A percentile compares a stretch with the other conserved stretches of the same genome.
phyloP scores from a whole-genome alignment of 805 yeast species.

The Aciculoconidium aculeatum region DNA sequence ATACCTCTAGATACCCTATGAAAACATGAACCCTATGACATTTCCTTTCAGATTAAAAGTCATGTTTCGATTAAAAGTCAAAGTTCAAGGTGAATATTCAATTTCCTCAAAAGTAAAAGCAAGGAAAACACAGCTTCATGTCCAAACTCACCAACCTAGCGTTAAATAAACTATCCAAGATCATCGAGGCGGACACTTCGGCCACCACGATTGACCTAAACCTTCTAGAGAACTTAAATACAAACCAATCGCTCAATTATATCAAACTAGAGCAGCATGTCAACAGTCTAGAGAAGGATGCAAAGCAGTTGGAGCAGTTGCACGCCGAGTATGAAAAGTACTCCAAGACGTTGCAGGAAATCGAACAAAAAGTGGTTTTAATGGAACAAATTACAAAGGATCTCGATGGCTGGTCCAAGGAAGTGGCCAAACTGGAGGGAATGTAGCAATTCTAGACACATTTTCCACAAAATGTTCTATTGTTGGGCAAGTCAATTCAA shows the following conservation, averaged over 20 bases:
- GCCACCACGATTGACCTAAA: conserved; percentile 41
- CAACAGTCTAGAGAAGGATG: conserved; percentile 39
- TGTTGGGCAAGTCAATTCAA: too few species aligned
- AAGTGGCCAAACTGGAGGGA: too few species aligned
- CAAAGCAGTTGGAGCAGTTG: conserved; percentile 21
- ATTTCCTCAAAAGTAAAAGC: too few species aligned
- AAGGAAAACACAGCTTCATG: too few species aligned
- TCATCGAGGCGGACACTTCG: conserved; percentile 37
- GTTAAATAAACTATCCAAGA: conserved; percentile 21
- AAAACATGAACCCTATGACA: too few species aligned
- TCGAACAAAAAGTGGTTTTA: conserved; percentile 32
- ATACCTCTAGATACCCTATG: too few species aligned
- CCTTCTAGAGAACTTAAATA: conserved; percentile 49
- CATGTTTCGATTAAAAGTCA: too few species aligned
- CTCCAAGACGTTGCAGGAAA: conserved; percentile 17
- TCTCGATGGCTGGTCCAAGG: conserved; percentile 56
- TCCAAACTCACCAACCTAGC: conserved; percentile 23
- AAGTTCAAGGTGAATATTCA: too few species aligned
- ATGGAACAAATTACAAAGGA: conserved; percentile 47
- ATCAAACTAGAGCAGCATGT: conserved; percentile 36
- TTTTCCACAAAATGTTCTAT: too few species aligned
- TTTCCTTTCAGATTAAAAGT: too few species aligned
- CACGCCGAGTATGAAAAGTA: conserved; percentile 20
- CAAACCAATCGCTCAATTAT: conserved; percentile 51
- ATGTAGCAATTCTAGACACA: too few species aligned